Evolutionary conservation across 1,139 yeast species (phyloP).

Genomic region (Spathaspora sp.): DNA sequence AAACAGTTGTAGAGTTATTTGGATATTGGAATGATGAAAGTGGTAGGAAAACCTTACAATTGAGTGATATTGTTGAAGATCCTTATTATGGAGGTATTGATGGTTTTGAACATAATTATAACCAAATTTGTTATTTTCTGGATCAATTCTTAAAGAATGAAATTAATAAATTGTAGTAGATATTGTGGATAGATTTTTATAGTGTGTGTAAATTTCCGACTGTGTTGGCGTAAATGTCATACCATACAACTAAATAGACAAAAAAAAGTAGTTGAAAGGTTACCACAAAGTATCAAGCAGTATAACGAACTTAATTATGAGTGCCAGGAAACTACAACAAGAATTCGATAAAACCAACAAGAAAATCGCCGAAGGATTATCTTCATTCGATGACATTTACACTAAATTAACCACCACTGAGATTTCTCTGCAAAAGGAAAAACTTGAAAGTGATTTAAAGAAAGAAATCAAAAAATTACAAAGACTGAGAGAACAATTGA

Average conservation of each 20-base stretch:
- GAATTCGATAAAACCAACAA: constrained; percentile 96
- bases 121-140: constrained; percentile 73
- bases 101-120: constrained; percentile 79
- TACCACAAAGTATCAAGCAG: not conserved
- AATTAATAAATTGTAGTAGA: constrained; percentile 21
- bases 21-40: constrained; percentile 65
- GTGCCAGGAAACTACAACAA: constrained; percentile 51
- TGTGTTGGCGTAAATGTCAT: not conserved
- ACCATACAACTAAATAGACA: not conserved
- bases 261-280: not conserved
- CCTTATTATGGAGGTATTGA: constrained; percentile 88
- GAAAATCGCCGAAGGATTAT: constrained; percentile 91
- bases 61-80: constrained; percentile 67
- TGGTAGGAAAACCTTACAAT: constrained; percentile 33
- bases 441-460: constrained; percentile 88
- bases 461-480: constrained; percentile 95
- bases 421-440: constrained; percentile 88
- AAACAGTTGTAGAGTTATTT: constrained; percentile 58
- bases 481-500: constrained; percentile 91
- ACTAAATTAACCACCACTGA: constrained; percentile 84
- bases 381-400: constrained; percentile 81
- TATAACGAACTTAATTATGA: constrained; percentile 23
- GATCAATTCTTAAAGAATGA: constrained; percentile 60
- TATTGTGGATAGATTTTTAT: not conserved
- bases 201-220: not conserved